Evolutionary conservation across 306 rosid species (phyloP).

Genomic region (Echinosophora koreensis): DNA sequence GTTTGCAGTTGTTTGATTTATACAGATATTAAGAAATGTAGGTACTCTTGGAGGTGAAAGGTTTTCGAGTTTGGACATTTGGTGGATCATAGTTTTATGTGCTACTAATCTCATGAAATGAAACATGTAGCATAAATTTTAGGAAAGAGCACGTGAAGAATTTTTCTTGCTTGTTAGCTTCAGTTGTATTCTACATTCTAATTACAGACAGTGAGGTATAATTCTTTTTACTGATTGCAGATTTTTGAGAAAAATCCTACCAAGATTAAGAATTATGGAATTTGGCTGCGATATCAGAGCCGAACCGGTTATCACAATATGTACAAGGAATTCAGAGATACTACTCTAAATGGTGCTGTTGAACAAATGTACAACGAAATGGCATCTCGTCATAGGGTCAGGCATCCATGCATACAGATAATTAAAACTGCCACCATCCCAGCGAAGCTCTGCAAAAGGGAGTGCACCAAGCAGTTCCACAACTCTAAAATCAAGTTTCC

Average conservation of each 20-base stretch:
- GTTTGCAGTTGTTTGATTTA: not conserved
- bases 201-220: not conserved
- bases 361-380: slow-evolving; percentile 86
- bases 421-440: slow-evolving; percentile 91
- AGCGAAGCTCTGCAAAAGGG: slow-evolving; percentile 91
- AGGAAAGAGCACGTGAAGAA: not conserved
- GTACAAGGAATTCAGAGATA: slow-evolving; percentile 89
- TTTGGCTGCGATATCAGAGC: slow-evolving; percentile 91
- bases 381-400: slow-evolving; percentile 92
- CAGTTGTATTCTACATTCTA: not conserved
- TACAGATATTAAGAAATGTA: not conserved
- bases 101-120: too few relatives aligned
- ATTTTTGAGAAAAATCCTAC: slow-evolving; percentile 88
- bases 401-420: slow-evolving; percentile 89
- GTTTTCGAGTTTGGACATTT: not conserved
- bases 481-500: slow-evolving; percentile 94
- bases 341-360: slow-evolving; percentile 81
- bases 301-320: slow-evolving; percentile 93
- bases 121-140: too few relatives aligned
- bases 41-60: not conserved
- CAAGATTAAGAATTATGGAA: slow-evolving; percentile 76
- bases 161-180: not conserved
- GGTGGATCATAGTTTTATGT: not conserved
- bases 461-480: slow-evolving; percentile 89
- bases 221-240: slow-evolving; percentile 49